A percentile compares a stretch with the other conserved stretches of the same genome.
Conservation (phyloP, 2,329 filamentous ascomycete genomes). For the Colletotrichum shisoi region DNA sequence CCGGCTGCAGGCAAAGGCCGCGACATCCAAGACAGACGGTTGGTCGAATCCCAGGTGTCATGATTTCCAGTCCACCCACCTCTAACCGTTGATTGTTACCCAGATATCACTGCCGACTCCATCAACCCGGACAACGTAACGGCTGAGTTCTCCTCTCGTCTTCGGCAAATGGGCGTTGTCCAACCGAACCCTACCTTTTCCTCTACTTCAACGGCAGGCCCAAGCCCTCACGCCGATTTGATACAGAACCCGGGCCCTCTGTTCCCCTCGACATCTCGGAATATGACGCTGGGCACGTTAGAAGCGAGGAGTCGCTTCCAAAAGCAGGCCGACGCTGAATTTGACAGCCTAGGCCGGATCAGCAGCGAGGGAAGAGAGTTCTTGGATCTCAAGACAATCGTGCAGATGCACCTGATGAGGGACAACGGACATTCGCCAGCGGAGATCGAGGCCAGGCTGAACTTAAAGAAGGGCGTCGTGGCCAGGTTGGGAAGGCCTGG, state of each 20-base stretch:
- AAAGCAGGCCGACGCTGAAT: slow-evolving; percentile 54
- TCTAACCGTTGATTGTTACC: not conserved
- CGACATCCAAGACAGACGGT: slow-evolving; percentile 48
- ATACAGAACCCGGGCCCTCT: slow-evolving; percentile 41
- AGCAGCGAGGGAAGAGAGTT: slow-evolving; percentile 54
- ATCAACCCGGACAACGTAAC: slow-evolving; percentile 53
- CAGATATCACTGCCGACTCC: slow-evolving; percentile 54
- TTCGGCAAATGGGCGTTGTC: slow-evolving; percentile 63
- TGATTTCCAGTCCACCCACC: not conserved
- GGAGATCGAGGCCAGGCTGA: slow-evolving; percentile 58
- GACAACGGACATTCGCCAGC: slow-evolving; percentile 49
- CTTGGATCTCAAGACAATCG: slow-evolving; percentile 57
- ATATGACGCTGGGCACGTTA: slow-evolving; percentile 59
- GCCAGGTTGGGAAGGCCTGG: slow-evolving; percentile 54
- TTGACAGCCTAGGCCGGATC: slow-evolving; percentile 51
- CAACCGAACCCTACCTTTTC: slow-evolving; percentile 64
- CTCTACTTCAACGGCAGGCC: slow-evolving; percentile 57
- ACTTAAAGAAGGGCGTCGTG: slow-evolving; percentile 57
- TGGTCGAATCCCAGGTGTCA: slow-evolving; percentile 32
- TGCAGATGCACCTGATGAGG: slow-evolving; percentile 57
- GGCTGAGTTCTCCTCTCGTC: slow-evolving; percentile 59
- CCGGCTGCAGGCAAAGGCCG: slow-evolving; percentile 34
- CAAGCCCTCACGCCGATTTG: slow-evolving; percentile 24
- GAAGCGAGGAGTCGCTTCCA: slow-evolving; percentile 58
- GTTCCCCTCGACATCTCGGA: slow-evolving; percentile 49